Conservation (phyloP, 306 rosid genomes). For the Glycine soja region DNA sequence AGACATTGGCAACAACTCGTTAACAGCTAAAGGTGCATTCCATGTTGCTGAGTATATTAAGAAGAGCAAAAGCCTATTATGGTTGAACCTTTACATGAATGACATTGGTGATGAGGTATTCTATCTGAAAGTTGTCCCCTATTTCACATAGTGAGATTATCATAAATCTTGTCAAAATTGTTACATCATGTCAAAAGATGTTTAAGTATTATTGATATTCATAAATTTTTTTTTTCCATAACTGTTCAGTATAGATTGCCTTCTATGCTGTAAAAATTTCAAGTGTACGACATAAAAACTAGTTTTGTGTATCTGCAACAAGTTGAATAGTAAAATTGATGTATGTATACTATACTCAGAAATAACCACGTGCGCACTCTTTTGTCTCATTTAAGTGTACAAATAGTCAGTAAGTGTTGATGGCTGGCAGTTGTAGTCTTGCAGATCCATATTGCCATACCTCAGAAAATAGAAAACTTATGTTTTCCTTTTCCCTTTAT, state of each 20-base stretch:
- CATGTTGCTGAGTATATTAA: conserved; percentile 83
- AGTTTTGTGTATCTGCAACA: conserved; percentile 30
- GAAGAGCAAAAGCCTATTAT: conserved; percentile 75
- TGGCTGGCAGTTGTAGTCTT: neutral
- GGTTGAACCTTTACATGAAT: conserved; percentile 94
- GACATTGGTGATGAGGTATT: conserved; percentile 96
- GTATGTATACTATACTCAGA: neutral
- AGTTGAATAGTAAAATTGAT: neutral
- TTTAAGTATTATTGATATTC: conserved; percentile 5
- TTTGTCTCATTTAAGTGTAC: conserved; percentile 9
- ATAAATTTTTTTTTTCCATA: neutral
- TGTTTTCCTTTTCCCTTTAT: conserved; percentile 15
- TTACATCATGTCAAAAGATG: conserved; percentile 14
- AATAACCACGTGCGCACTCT: neutral
- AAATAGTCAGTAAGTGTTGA: conserved; percentile 16
- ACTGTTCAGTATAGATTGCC: conserved; percentile 34
- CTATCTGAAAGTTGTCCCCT: conserved; percentile 31
- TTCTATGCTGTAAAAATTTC: conserved; percentile 17
- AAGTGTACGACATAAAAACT: conserved; percentile 1
- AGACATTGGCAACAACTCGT: conserved; percentile 88
- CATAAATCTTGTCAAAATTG: conserved; percentile 33
- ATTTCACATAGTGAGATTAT: conserved; percentile 30
- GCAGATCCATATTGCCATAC: neutral
- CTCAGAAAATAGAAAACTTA: neutral
- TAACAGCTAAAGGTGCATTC: conserved; percentile 84